Evolutionary conservation across 1,284 basidiomycete genomes (phyloP).

Genomic region (Ceratobasidium sp.): DNA sequence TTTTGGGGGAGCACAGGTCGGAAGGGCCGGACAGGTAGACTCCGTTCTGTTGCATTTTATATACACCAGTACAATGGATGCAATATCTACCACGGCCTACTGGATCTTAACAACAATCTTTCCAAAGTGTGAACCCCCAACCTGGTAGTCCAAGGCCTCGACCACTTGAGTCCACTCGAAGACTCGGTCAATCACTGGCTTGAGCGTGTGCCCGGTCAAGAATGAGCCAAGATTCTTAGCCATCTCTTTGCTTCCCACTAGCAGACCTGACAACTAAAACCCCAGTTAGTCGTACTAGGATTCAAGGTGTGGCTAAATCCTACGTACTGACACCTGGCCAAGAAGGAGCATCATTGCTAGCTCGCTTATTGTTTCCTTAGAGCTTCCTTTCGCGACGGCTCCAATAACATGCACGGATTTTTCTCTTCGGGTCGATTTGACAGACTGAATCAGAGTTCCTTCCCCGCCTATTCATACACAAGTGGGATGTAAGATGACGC

Average conservation of each 20-base stretch:
- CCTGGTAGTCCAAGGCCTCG: constrained; percentile 20
- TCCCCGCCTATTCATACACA: background rate
- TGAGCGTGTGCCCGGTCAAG: constrained; percentile 1
- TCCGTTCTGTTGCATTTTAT: background rate
- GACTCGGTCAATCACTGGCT: constrained; percentile 22
- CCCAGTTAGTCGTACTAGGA: background rate
- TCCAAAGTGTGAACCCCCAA: constrained; percentile 18
- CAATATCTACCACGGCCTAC: background rate
- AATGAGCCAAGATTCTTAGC: background rate
- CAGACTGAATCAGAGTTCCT: constrained; percentile 20
- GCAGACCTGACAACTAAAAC: background rate
- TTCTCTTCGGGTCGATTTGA: constrained; percentile 10
- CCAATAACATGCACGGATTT: constrained; percentile 6
- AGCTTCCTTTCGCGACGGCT: background rate
- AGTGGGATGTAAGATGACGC: background rate
- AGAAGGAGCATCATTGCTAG: constrained; percentile 8
- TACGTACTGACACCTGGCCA: constrained; percentile 5
- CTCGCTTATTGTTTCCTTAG: background rate
- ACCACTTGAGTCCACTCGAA: constrained; percentile 17
- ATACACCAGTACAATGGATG: background rate
- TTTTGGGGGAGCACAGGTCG: constrained; percentile 72
- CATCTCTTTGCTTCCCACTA: constrained; percentile 25
- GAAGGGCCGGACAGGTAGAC: constrained; percentile 53
- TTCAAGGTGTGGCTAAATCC: background rate
- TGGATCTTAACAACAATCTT: constrained; percentile 21